Evolutionary conservation across 2,329 filamentous ascomycete genomes (phyloP).

Genomic region (Xylaria sp.): DNA sequence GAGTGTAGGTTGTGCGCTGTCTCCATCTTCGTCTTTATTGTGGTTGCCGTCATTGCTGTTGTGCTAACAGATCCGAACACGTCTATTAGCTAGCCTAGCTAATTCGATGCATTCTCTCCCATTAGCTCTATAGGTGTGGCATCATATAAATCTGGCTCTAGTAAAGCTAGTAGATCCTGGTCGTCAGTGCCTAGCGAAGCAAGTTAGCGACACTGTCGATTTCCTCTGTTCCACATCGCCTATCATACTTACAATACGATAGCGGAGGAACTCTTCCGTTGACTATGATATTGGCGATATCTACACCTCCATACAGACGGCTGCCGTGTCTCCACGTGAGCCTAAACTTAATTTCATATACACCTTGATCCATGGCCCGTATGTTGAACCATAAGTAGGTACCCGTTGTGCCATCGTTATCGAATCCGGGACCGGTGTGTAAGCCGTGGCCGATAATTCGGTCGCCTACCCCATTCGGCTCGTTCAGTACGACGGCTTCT

Average conservation of each 20-base stretch:
- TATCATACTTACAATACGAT: constrained; percentile 8
- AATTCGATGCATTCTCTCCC: not conserved
- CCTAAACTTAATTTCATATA: constrained; percentile 1
- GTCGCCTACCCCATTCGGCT: not conserved
- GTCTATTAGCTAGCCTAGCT: not conserved
- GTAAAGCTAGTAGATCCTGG: not conserved
- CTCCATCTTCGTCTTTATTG: too few species aligned
- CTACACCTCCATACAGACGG: not conserved
- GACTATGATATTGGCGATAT: not conserved
- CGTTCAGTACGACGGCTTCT: not conserved
- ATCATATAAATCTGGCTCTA: not conserved
- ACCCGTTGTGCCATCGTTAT: not conserved
- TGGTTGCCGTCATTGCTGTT: not conserved
- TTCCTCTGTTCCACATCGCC: not conserved
- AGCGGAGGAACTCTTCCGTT: not conserved
- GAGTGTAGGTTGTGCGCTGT: too few species aligned
- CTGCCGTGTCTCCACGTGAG: not conserved
- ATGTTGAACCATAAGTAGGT: constrained; percentile 16
- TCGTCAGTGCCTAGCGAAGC: not conserved
- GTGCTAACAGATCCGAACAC: not conserved
- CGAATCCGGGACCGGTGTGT: not conserved
- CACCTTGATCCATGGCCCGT: not conserved
- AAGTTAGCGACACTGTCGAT: not conserved
- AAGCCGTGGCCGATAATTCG: not conserved
- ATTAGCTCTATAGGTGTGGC: constrained; percentile 5